A percentile compares a stretch with the other conserved stretches of the same genome.
Conservation (phyloP, 768 basidiomycete species). For the Tephrocybe sp. region DNA sequence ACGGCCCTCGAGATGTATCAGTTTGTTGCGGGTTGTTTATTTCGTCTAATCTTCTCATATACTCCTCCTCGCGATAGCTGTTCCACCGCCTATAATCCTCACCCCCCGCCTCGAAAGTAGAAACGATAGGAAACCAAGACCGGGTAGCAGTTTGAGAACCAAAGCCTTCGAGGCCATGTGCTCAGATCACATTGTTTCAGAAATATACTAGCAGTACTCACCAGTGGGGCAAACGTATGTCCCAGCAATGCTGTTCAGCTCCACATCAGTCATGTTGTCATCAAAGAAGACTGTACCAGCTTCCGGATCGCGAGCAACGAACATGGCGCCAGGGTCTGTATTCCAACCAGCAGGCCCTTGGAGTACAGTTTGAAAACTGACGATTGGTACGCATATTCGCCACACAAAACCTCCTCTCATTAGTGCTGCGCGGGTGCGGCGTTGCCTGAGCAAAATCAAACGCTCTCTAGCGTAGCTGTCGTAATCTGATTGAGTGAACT, state of each 20-base stretch:
- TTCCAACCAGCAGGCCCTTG: constrained; percentile 10
- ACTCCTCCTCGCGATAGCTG: neutral
- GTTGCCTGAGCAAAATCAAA: constrained; percentile 3
- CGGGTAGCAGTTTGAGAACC: constrained; percentile 1
- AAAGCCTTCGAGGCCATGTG: neutral
- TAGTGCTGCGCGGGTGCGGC: constrained; percentile 13
- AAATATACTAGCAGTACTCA: neutral
- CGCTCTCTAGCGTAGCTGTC: constrained; percentile 4
- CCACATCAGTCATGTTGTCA: constrained; percentile 12
- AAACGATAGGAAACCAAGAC: constrained; percentile 18
- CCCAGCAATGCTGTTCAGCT: constrained; percentile 13
- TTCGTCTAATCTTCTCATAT: neutral
- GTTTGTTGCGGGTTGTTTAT: neutral
- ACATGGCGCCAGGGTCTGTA: neutral
- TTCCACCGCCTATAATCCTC: constrained; percentile 5
- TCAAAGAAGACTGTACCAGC: constrained; percentile 11
- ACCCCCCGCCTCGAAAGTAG: constrained; percentile 1
- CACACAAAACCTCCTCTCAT: constrained; percentile 14
- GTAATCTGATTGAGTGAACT: constrained; percentile 8
- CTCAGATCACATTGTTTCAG: neutral
- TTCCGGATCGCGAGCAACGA: neutral
- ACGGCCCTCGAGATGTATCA: neutral
- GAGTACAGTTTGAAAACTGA: constrained; percentile 10
- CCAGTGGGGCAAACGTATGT: constrained; percentile 11
- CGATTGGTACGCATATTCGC: constrained; percentile 6